These are phyloP conservation scores for Ganoderma lingzhi DNA, from an alignment of 1,284 basidiomycete species.

Conservation along the genomic window DNA sequence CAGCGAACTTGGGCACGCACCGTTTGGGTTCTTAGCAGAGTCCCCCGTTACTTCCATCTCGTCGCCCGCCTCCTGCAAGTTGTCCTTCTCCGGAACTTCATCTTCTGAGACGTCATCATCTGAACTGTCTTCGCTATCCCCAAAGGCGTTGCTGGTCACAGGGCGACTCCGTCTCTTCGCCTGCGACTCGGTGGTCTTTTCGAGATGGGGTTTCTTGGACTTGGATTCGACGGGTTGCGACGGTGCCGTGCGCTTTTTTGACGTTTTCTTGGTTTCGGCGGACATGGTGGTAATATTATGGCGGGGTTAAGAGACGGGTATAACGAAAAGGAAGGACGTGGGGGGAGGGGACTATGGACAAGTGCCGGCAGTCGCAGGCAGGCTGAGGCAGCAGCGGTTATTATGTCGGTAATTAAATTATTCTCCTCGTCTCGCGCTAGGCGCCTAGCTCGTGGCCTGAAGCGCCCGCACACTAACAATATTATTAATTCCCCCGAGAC, in stretches of 20 bases:
- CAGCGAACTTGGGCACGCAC: slow-evolving; percentile 43
- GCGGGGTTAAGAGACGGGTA: neutral
- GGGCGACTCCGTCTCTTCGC: slow-evolving; percentile 61
- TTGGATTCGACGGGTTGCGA: slow-evolving; percentile 54
- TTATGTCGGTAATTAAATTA: no score
- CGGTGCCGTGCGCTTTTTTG: slow-evolving; percentile 58
- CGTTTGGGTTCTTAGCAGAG: slow-evolving; percentile 59
- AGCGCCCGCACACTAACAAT: no score
- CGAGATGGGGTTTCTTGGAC: slow-evolving; percentile 59
- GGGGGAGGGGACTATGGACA: neutral
- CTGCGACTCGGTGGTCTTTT: slow-evolving; percentile 39
- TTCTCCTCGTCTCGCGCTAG: neutral
- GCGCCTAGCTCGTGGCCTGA: no score
- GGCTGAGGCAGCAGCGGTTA: no score
- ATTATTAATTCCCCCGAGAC: no score
- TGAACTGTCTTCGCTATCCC: slow-evolving; percentile 42
- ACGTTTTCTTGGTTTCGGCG: slow-evolving; percentile 22
- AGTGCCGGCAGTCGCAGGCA: neutral
- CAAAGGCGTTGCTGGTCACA: slow-evolving; percentile 50
- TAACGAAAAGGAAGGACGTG: neutral
- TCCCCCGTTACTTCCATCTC: slow-evolving; percentile 28
- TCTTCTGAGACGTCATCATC: slow-evolving; percentile 45
- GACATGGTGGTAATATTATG: slow-evolving; percentile 12
- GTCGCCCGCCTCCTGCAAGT: slow-evolving; percentile 35
- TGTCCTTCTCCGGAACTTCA: slow-evolving; percentile 40